phyloP scores from a whole-genome alignment of 257 asterid genomes.

The Scutellaria galericulata region DNA sequence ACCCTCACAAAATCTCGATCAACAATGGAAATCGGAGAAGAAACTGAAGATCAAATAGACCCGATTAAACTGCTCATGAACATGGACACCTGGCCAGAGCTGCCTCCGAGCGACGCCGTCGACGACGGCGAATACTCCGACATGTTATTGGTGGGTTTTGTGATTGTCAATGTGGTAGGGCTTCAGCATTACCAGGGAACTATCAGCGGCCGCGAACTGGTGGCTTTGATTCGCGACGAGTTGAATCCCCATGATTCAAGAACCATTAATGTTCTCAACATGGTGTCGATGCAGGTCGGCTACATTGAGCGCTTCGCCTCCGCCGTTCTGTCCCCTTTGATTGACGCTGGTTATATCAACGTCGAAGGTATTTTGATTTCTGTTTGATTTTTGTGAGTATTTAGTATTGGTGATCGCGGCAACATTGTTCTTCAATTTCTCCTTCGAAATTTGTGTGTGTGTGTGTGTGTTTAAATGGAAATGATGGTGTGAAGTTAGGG shows the following conservation, averaged over 20 bases:
- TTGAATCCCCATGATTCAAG: conserved; percentile 56
- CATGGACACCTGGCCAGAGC: too few relatives aligned
- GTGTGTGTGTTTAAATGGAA: background rate
- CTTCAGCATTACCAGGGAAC: conserved; percentile 60
- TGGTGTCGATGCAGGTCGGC: conserved; percentile 66
- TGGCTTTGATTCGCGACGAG: conserved; percentile 74
- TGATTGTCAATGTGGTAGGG: conserved; percentile 70
- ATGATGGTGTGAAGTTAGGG: background rate
- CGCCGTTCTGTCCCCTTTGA: conserved; percentile 63
- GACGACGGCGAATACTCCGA: conserved; percentile 35
- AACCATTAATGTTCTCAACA: conserved; percentile 75
- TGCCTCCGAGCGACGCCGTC: conserved; percentile 32
- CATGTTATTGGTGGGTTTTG: conserved; percentile 63
- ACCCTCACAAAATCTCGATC: too few relatives aligned
- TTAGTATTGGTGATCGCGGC: background rate
- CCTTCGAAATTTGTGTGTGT: background rate
- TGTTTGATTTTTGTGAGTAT: background rate
- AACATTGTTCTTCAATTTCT: conserved; percentile 1
- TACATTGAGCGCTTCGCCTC: conserved; percentile 65
- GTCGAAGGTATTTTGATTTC: conserved; percentile 52
- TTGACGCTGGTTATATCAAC: conserved; percentile 52
- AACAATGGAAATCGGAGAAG: too few relatives aligned
- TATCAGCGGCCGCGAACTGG: conserved; percentile 68
- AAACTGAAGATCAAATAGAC: too few relatives aligned
- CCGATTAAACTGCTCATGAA: too few relatives aligned